phyloP scores from a whole-genome alignment of 306 rosid species.

The Cucurbita moschata region DNA sequence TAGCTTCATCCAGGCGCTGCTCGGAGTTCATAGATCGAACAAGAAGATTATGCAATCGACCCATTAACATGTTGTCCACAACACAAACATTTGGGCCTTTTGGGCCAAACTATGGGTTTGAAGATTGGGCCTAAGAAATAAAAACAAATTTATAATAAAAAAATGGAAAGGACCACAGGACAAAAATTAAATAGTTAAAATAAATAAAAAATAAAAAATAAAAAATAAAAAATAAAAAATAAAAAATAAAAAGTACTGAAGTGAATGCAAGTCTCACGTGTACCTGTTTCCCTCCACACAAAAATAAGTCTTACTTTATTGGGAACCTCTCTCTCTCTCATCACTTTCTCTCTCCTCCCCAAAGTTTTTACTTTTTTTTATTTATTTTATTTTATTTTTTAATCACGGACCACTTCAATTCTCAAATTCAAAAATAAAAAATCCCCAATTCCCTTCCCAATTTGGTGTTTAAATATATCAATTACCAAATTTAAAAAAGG shows the following conservation, averaged over 20 bases:
- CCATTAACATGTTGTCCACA: too few relatives aligned
- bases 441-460: not conserved
- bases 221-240: not conserved
- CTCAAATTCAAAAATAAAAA: too few relatives aligned
- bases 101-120: not conserved
- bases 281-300: not conserved
- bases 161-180: not conserved
- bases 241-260: not conserved
- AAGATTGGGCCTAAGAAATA: too few relatives aligned
- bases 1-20: not conserved
- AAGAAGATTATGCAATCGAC: not conserved
- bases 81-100: too few relatives aligned
- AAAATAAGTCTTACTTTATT: not conserved
- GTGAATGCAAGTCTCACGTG: constrained; percentile 4
- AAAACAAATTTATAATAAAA: not conserved
- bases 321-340: not conserved
- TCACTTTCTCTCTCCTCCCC: not conserved
- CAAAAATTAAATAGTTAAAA: not conserved
- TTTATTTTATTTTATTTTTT: too few relatives aligned
- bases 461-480: too few relatives aligned
- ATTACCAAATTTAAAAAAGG: not conserved
- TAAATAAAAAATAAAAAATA: not conserved
- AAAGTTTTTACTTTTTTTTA: not conserved
- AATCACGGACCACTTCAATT: not conserved
- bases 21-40: not conserved